phyloP scores from a whole-genome alignment of 2,329 filamentous ascomycete genomes.

The Elsinoe ampelina region DNA sequence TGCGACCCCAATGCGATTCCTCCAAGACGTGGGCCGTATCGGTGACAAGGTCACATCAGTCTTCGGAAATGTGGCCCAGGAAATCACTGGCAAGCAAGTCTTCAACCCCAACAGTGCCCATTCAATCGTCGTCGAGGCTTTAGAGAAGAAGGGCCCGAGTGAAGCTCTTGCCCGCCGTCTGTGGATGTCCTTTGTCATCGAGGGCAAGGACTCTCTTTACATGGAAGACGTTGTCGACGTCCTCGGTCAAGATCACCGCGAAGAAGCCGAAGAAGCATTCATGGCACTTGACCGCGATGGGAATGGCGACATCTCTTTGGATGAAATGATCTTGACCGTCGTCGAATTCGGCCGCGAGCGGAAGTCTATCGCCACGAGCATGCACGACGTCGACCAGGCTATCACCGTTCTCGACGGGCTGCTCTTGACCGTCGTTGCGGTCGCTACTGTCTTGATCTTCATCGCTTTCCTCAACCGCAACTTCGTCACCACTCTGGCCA shows the following conservation, averaged over 20 bases:
- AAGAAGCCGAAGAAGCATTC: slow-evolving; percentile 82
- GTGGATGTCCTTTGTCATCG: slow-evolving; percentile 97
- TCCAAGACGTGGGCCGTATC: slow-evolving; percentile 61
- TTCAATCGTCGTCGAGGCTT: slow-evolving; percentile 77
- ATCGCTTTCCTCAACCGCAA: slow-evolving; percentile 81
- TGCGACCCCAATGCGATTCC: slow-evolving; percentile 67
- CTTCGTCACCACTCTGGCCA: slow-evolving; percentile 77
- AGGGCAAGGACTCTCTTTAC: slow-evolving; percentile 71
- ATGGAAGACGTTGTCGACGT: slow-evolving; percentile 80
- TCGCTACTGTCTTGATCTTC: slow-evolving; percentile 55
- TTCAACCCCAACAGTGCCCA: slow-evolving; percentile 89
- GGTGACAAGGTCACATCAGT: slow-evolving; percentile 90
- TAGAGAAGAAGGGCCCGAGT: slow-evolving; percentile 73
- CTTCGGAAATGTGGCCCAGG: slow-evolving; percentile 86
- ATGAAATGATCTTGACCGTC: slow-evolving; percentile 87
- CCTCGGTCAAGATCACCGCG: slow-evolving; percentile 61
- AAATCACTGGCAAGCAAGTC: slow-evolving; percentile 90
- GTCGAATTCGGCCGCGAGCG: slow-evolving; percentile 75
- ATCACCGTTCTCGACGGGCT: slow-evolving; percentile 85
- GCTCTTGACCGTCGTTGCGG: slow-evolving; percentile 67
- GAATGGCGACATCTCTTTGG: slow-evolving; percentile 89
- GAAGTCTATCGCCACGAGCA: slow-evolving; percentile 81
- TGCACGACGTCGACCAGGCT: slow-evolving; percentile 96
- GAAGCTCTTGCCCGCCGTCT: slow-evolving; percentile 90
- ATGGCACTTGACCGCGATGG: slow-evolving; percentile 69